These are phyloP conservation scores for Sordaria brevicollis DNA, from an alignment of 495 filamentous ascomycete species.

Conservation along the genomic window DNA sequence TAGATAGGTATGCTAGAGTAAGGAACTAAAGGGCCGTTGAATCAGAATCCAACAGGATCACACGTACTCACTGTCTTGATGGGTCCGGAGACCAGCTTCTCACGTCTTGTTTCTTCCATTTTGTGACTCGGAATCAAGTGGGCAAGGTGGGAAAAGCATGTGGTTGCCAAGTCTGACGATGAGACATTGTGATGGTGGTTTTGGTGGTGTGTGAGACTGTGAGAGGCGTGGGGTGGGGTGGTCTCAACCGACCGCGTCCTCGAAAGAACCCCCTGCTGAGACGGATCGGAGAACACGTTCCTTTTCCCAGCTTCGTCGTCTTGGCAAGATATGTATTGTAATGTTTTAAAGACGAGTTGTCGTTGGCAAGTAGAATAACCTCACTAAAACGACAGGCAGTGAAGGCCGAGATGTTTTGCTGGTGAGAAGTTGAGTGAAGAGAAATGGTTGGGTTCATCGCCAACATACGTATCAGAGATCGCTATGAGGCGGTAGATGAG, in stretches of 20 bases:
- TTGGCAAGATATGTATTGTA: background rate
- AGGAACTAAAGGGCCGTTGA: background rate
- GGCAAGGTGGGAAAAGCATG: background rate
- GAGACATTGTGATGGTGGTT: background rate
- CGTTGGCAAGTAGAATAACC: background rate
- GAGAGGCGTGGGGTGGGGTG: background rate
- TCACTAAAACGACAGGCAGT: background rate
- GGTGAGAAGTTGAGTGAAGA: background rate
- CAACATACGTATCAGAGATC: background rate
- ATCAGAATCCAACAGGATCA: background rate
- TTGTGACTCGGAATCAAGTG: background rate
- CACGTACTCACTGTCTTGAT: background rate
- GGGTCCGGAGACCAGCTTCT: background rate
- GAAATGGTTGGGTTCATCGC: background rate
- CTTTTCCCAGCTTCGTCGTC: background rate
- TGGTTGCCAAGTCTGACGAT: background rate
- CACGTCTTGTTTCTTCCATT: background rate
- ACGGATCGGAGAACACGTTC: background rate
- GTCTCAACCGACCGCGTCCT: background rate
- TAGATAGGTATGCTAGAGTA: too few relatives aligned
- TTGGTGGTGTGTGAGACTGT: background rate
- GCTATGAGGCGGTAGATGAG: background rate
- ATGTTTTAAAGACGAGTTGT: background rate
- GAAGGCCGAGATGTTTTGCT: background rate
- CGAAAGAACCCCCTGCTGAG: background rate